Percentiles rank a stretch among this genome's conserved stretches.
Conservation (phyloP, 1,284 basidiomycete genomes). For the Rhodotorula sp. region DNA sequence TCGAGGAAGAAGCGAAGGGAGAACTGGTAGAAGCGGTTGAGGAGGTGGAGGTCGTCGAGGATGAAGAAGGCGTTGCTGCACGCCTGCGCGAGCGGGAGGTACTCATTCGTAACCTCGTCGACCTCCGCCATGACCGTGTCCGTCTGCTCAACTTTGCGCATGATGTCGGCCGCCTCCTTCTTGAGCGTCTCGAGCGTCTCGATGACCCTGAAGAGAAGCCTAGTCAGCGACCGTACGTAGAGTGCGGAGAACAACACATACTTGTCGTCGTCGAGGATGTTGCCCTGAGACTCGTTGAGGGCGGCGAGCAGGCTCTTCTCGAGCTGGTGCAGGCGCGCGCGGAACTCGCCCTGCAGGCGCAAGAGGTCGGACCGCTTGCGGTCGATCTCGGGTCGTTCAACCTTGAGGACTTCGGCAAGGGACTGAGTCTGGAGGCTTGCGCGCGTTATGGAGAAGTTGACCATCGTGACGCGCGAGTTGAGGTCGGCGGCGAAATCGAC, state of each 20-base stretch:
- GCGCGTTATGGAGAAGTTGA: slow-evolving; percentile 93
- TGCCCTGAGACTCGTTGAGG: slow-evolving; percentile 93
- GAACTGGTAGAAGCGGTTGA: slow-evolving; percentile 99
- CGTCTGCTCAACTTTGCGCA: slow-evolving; percentile 94
- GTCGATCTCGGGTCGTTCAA: slow-evolving; percentile 95
- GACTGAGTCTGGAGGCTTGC: slow-evolving; percentile 98
- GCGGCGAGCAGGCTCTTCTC: slow-evolving; percentile 93
- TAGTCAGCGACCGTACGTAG: neutral
- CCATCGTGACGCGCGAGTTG: slow-evolving; percentile 97
- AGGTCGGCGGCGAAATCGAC: slow-evolving; percentile 98
- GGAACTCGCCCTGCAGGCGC: slow-evolving; percentile 98
- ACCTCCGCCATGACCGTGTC: slow-evolving; percentile 95
- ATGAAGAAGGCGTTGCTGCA: slow-evolving; percentile 98
- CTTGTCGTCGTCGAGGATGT: slow-evolving; percentile 98
- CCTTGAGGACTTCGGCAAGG: slow-evolving; percentile 92
- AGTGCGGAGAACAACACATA: neutral
- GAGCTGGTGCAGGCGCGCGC: slow-evolving; percentile 83
- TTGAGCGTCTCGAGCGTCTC: slow-evolving; percentile 95
- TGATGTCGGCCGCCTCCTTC: slow-evolving; percentile 94
- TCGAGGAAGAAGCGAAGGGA: slow-evolving; percentile 97
- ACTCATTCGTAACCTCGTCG: slow-evolving; percentile 91
- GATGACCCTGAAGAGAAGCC: slow-evolving; percentile 63
- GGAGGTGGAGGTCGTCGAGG: slow-evolving; percentile 85
- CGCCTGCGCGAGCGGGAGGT: slow-evolving; percentile 89
- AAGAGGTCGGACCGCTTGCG: slow-evolving; percentile 95